Percentiles rank a stretch among this genome's conserved stretches.
Evolutionary conservation across 2,329 filamentous ascomycete genomes (phyloP).

Genomic region (Leptodontidium sp.): DNA sequence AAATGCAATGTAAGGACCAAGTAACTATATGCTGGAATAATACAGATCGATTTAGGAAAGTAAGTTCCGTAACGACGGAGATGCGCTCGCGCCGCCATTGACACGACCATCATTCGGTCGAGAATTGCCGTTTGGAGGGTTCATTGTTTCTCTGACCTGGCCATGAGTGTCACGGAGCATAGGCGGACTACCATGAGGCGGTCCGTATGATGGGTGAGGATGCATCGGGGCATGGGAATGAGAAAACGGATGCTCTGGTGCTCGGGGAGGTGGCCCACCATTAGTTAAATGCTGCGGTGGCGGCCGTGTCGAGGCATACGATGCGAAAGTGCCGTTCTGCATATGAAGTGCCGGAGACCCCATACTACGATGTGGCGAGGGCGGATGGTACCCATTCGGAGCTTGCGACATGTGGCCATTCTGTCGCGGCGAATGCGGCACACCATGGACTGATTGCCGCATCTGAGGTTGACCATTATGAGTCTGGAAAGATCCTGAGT

Average conservation of each 20-base stretch:
- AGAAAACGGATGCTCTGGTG: slow-evolving; percentile 56
- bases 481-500: slow-evolving; percentile 42
- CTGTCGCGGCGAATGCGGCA: slow-evolving; percentile 54
- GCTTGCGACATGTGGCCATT: slow-evolving; percentile 55
- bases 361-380: slow-evolving; percentile 41
- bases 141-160: slow-evolving; percentile 41
- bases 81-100: slow-evolving; percentile 76
- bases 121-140: slow-evolving; percentile 42
- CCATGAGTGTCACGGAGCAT: slow-evolving; percentile 43
- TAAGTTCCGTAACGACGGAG: slow-evolving; percentile 77
- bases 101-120: slow-evolving; percentile 54
- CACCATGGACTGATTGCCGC: slow-evolving; percentile 35
- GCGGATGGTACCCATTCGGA: slow-evolving; percentile 50
- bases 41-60: slow-evolving; percentile 60
- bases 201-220: slow-evolving; percentile 50
- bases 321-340: slow-evolving; percentile 41
- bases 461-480: slow-evolving; percentile 36
- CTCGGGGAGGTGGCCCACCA: slow-evolving; percentile 51
- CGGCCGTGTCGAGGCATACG: slow-evolving; percentile 45
- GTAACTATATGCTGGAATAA: slow-evolving; percentile 20
- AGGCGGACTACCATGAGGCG: slow-evolving; percentile 43
- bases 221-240: slow-evolving; percentile 55
- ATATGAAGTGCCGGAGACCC: slow-evolving; percentile 39
- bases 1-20: slow-evolving; percentile 17
- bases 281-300: slow-evolving; percentile 47